Base-by-base conservation (phyloP, 2,329 filamentous ascomycete species). In the Ilyonectria robusta region DNA sequence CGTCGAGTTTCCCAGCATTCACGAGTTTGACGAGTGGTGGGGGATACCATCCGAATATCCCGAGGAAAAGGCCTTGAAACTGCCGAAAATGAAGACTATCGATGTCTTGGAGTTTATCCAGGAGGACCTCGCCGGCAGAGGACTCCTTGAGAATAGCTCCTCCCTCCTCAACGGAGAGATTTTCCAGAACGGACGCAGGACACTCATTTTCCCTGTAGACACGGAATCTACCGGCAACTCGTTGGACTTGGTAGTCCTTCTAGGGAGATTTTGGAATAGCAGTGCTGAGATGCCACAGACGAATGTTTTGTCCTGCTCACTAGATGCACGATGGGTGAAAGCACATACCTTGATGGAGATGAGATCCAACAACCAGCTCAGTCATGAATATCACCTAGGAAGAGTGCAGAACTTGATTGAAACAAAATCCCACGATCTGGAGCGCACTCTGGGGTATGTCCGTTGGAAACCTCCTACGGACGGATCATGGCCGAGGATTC, bases 331-430 rank as follows among this genome's bases (percentile, higher is more conserved):
- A 2, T 57, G 50, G 21, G 3, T 29, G 13, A 51, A 65, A 4
- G 44, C 5, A 5, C 23, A 31, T 2, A 29, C 44, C 0, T 2
- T 60, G 6, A 65, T 55, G 17, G 21, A 55, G 7, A 33, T 40
- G 40, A 48, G 15, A 2, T 37, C 19, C 31, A 21, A 6, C 7
- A 33, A 7, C 8, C 37, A 4, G 4, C 26, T 65, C 13, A 13
- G 6, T 6, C 62, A 65, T 6, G 50, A 65, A 23, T 65, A 21
- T 9, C 33, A 55, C 5, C 2, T 11, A 5, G 56, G 62, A 3
- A 65, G 31, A 35, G 62, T 65, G 2, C 55, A 51, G 10, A 65
- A 65, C 15, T 10, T 54, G 21, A 55, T 67, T 9, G 17, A 54
- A 6, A 57, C 53, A 6, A 35, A 62, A 31, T 46, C 46, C 5